phyloP scores from a whole-genome alignment of 1,284 basidiomycete species.

The Ganoderma leucocontextum region DNA sequence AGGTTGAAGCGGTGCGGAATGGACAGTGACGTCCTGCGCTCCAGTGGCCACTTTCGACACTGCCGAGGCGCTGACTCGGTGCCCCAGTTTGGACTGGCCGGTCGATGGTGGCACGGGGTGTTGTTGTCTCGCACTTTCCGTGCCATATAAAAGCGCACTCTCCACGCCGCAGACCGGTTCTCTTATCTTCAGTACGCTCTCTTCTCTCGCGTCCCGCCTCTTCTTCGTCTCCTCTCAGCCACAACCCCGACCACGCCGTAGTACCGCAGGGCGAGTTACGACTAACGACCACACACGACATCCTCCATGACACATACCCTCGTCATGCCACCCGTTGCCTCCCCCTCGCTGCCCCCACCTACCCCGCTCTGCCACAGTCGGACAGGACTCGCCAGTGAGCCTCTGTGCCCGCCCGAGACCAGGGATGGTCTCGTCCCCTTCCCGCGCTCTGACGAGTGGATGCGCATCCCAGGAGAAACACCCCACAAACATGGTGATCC shows the following conservation, averaged over 20 bases:
- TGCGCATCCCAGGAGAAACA: background rate
- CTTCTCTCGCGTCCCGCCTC: background rate
- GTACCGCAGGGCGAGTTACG: background rate
- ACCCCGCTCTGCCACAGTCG: background rate
- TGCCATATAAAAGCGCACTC: background rate
- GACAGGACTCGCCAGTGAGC: background rate
- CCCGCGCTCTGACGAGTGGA: conserved; percentile 5
- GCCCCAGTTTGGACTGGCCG: background rate
- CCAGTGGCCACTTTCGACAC: conserved; percentile 4
- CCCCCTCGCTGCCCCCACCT: background rate
- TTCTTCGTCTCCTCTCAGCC: background rate
- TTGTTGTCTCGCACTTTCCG: background rate
- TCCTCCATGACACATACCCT: conserved; percentile 12
- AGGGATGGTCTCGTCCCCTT: conserved; percentile 1
- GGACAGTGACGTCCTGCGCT: conserved; percentile 10
- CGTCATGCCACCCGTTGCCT: background rate
- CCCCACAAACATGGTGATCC: background rate
- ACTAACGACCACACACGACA: conserved; percentile 15
- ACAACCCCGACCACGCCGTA: background rate
- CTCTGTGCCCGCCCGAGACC: background rate
- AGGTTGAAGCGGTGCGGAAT: no score
- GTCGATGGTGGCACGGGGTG: no score
- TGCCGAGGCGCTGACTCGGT: background rate
- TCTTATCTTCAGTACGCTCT: background rate
- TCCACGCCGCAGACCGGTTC: background rate